These are phyloP conservation scores for Megacollybia platyphylla DNA, from an alignment of 1,284 basidiomycete species.

Conservation along the genomic window DNA sequence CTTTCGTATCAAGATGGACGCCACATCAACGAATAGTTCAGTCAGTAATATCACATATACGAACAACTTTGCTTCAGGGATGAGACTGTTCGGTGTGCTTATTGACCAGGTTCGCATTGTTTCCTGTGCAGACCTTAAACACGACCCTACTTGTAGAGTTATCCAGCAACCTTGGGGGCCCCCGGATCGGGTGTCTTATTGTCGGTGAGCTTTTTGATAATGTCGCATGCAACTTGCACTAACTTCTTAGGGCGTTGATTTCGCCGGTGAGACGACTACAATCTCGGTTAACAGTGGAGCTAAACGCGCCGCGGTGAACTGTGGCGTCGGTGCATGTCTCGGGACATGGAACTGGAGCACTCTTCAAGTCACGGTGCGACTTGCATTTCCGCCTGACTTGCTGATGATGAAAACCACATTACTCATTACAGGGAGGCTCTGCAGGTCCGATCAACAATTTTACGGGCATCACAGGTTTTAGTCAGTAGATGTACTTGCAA, in stretches of 20 bases:
- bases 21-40: constrained; percentile 17
- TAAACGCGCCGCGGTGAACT: constrained; percentile 26
- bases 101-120: constrained; percentile 18
- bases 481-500: constrained; percentile 11
- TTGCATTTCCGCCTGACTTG: constrained; percentile 14
- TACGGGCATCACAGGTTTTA: constrained; percentile 19
- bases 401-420: not conserved
- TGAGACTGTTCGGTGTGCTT: constrained; percentile 18
- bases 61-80: constrained; percentile 11
- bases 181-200: constrained; percentile 20
- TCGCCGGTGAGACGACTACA: constrained; percentile 18
- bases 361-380: constrained; percentile 17
- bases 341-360: constrained; percentile 42
- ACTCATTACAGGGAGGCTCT: constrained; percentile 19
- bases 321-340: constrained; percentile 28
- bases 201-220: constrained; percentile 7
- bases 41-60: constrained; percentile 24
- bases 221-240: not conserved
- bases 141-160: constrained; percentile 11
- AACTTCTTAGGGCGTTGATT: constrained; percentile 22
- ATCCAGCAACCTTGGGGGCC: constrained; percentile 21
- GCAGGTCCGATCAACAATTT: constrained; percentile 25
- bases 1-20: constrained; percentile 26
- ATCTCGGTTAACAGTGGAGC: constrained; percentile 23
- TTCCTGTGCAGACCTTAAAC: not conserved